Base-by-base conservation (phyloP, 805 yeast genomes). In the Kazachstania martiniae region DNA sequence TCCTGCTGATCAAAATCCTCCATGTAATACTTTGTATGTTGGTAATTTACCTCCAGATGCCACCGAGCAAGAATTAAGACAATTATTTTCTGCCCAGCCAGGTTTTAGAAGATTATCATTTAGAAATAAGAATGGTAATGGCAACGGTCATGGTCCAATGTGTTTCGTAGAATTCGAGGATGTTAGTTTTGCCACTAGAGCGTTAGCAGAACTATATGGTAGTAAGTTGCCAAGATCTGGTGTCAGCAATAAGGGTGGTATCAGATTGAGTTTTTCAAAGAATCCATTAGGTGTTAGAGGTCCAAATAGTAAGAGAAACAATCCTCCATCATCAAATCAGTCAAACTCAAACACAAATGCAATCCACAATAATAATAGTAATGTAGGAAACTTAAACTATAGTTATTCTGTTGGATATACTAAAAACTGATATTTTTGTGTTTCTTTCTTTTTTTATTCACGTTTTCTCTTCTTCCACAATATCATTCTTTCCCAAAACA, bases 1-100 rank as follows among this genome's bases (percentile, higher is more conserved):
- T 49, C 97, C 96, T 3, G 96, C 96, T 3, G 97, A 87, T 58
- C 97, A 89, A 58, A 89, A 87, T 53, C 96, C 96, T 3, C 97
- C 97, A 5, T 87, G 97, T 60, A 87, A 87, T 57, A 87, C 97
- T 0, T 62, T 87, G 34, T 87, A 87, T 49, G 97, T 87, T 31
- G 97, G 97, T 12, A 87, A 87, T 56, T 66, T 87, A 48, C 96
- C 97, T 2, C 94, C 94, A 12, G 95, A 87, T 63, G 93, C 95
- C 2, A 77, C 91, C 2, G 97, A 87, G 51, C 78, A 77, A 34
- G 96, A 87, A 56, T 69, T 87, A 38, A 72, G 94, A 41, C 74
- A 81, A 21, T 62, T 89, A 41, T 87, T 87, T 53, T 68, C 87
- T 21, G 79, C 82, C 7, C 94, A 87, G 49, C 74, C 77, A 34